A percentile compares a stretch with the other conserved stretches of the same genome.
phyloP scores from a whole-genome alignment of 2,329 filamentous ascomycete genomes.

The Furcasterigmium furcatum region DNA sequence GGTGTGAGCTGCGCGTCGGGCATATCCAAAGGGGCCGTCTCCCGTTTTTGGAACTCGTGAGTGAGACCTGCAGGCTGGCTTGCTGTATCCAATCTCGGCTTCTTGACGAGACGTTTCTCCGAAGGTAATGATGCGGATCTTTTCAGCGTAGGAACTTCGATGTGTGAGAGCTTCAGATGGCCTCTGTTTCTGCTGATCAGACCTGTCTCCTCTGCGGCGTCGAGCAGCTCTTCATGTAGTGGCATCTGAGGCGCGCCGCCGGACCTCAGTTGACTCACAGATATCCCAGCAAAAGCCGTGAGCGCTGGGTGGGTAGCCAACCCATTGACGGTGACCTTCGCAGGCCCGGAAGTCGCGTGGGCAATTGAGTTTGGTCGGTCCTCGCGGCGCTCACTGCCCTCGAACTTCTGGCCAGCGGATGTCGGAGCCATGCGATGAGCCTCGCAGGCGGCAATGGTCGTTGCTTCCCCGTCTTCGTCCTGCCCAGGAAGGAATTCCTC shows the following conservation, averaged over 20 bases:
- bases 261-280: conserved; percentile 35
- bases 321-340: conserved; percentile 7
- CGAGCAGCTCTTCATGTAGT: conserved; percentile 32
- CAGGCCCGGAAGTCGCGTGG: no score
- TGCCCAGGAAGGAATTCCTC: conserved; percentile 35
- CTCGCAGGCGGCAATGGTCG: no score
- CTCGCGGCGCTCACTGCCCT: no score
- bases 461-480: no score
- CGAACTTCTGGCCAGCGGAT: no score
- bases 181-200: conserved; percentile 24
- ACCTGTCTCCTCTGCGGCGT: conserved; percentile 35
- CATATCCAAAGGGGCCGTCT: no score
- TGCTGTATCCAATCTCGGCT: background rate
- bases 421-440: no score
- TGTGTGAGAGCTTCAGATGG: background rate
- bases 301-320: conserved; percentile 10
- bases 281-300: conserved; percentile 1
- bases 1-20: no score
- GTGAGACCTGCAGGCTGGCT: background rate
- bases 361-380: no score
- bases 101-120: background rate
- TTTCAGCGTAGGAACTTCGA: background rate
- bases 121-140: background rate
- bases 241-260: conserved; percentile 32
- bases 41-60: no score